phyloP scores from a whole-genome alignment of 768 basidiomycete species.

The Terana coerulea region DNA sequence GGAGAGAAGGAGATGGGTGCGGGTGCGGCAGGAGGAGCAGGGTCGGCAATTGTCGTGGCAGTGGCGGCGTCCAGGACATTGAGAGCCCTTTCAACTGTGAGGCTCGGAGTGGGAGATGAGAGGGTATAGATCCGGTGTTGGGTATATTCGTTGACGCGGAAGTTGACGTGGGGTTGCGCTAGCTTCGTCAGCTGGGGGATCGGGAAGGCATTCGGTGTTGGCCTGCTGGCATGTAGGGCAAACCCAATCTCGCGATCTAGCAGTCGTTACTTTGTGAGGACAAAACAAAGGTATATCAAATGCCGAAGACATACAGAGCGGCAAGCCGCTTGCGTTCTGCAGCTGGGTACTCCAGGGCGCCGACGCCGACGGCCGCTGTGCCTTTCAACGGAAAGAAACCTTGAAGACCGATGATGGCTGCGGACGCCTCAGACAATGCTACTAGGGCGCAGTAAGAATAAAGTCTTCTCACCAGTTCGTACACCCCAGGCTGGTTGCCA shows the following conservation, averaged over 20 bases:
- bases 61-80: conserved; percentile 9
- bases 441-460: background rate
- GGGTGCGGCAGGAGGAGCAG: conserved; percentile 2
- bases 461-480: conserved; percentile 80
- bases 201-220: conserved; percentile 70
- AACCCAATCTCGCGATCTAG: conserved; percentile 75
- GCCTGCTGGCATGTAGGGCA: conserved; percentile 70
- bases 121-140: background rate
- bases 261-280: background rate
- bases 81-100: background rate
- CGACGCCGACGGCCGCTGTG: conserved; percentile 81
- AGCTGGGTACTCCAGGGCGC: conserved; percentile 78
- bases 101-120: background rate
- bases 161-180: background rate
- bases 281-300: conserved; percentile 1
- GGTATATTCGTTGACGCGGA: background rate
- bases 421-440: conserved; percentile 8
- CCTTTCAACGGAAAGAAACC: conserved; percentile 88
- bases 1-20: conserved; percentile 8
- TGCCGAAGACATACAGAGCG: conserved; percentile 48
- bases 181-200: conserved; percentile 37
- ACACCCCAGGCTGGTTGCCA: conserved; percentile 99
- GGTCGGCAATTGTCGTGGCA: conserved; percentile 10
- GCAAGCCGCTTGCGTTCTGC: conserved; percentile 78
- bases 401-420: conserved; percentile 84